phyloP scores from a whole-genome alignment of 2,329 filamentous ascomycete genomes.

The Verticillium klebahnii region DNA sequence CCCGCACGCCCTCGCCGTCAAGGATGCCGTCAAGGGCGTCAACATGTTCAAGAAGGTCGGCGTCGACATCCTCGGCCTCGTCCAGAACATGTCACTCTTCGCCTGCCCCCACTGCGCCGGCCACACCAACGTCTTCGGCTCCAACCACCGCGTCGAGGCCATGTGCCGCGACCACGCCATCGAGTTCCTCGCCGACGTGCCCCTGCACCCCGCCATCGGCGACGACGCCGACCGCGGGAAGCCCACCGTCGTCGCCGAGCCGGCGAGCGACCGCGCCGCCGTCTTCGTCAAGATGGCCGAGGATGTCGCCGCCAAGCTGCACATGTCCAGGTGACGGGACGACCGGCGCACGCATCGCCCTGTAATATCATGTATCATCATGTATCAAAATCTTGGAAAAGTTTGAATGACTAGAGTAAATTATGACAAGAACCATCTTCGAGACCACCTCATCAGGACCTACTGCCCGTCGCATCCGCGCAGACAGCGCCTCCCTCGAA shows the following conservation, averaged over 20 bases:
- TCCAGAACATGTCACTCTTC: conserved; percentile 90
- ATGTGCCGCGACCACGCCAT: conserved; percentile 71
- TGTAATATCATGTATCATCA: neutral
- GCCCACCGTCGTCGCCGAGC: conserved; percentile 86
- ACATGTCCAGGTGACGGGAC: neutral
- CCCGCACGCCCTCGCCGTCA: conserved; percentile 86
- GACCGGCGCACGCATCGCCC: neutral
- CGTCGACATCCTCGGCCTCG: conserved; percentile 77
- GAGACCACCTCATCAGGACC: neutral
- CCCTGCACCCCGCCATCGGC: conserved; percentile 80
- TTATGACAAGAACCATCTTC: neutral
- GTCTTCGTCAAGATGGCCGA: conserved; percentile 70
- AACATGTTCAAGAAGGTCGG: conserved; percentile 87
- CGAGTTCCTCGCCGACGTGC: conserved; percentile 82
- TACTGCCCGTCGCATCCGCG: neutral
- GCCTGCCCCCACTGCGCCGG: conserved; percentile 72
- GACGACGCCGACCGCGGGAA: conserved; percentile 82
- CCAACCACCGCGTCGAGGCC: conserved; percentile 56
- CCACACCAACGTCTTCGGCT: conserved; percentile 73
- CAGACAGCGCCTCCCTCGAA: neutral
- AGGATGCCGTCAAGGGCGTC: conserved; percentile 87
- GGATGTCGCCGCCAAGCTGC: conserved; percentile 42
- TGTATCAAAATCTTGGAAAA: neutral
- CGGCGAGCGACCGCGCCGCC: conserved; percentile 65
- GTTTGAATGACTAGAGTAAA: too few relatives aligned